phyloP scores from a whole-genome alignment of 495 filamentous ascomycete species.

The Podospora australis region DNA sequence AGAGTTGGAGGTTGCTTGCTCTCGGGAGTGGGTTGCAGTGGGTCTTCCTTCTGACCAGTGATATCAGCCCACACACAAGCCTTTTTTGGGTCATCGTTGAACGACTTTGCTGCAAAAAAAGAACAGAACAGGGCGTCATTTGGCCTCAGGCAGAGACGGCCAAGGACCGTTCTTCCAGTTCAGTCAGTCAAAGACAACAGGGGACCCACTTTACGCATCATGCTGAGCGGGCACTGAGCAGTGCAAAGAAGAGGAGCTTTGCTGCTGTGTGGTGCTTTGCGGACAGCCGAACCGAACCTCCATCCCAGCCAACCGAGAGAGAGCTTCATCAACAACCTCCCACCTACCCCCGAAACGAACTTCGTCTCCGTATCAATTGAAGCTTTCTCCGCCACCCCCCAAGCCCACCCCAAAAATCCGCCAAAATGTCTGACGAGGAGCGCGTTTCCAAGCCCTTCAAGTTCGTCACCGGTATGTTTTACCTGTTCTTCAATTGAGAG shows the following conservation, averaged over 20 bases:
- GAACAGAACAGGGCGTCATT: constrained; percentile 2
- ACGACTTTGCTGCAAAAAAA: constrained; percentile 6
- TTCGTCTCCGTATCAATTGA: constrained; percentile 10
- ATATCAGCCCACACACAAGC: constrained; percentile 19
- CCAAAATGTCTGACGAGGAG: constrained; percentile 83
- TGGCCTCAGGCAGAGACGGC: constrained; percentile 16
- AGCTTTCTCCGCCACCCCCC: constrained; percentile 12
- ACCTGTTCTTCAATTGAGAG: not conserved
- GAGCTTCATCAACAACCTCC: constrained; percentile 7
- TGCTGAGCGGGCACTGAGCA: no score
- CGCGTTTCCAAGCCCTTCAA: constrained; percentile 99
- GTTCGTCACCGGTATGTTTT: constrained; percentile 90
- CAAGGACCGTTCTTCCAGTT: no score
- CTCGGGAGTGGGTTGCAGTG: constrained; percentile 10
- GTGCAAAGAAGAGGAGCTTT: no score
- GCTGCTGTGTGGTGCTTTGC: no score
- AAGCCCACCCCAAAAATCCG: constrained; percentile 19
- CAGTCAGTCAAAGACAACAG: no score
- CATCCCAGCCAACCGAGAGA: constrained; percentile 4
- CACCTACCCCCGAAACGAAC: constrained; percentile 9
- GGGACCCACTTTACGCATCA: no score
- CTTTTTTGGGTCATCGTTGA: no score
- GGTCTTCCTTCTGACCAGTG: no score
- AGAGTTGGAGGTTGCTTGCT: constrained; percentile 10
- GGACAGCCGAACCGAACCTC: constrained; percentile 1